A percentile compares a stretch with the other conserved stretches of the same genome.
Conservation (phyloP, 768 basidiomycete species). For the Lenzites betulinus region DNA sequence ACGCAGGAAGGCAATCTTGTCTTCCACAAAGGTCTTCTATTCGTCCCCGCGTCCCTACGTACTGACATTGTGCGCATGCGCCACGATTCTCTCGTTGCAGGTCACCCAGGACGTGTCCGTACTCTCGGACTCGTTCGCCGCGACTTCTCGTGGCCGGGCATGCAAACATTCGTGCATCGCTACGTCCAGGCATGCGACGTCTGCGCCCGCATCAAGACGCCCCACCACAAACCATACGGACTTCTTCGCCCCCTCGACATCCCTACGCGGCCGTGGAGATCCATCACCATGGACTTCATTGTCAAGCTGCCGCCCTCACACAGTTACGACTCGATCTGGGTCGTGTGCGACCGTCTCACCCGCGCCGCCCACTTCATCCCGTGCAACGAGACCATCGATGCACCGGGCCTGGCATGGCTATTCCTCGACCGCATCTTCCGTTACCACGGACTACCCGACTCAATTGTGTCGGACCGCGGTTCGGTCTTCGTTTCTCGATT, state of each 20-base stretch:
- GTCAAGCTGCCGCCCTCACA: neutral
- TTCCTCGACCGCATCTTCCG: neutral
- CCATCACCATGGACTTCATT: neutral
- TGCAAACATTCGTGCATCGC: slow-evolving; percentile 20
- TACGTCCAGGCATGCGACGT: neutral
- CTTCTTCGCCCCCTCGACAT: neutral
- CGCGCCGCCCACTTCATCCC: neutral
- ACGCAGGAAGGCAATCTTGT: slow-evolving; percentile 20
- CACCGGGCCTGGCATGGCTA: neutral
- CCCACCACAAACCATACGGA: neutral
- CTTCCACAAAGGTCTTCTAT: slow-evolving; percentile 29
- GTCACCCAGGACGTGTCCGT: slow-evolving; percentile 42
- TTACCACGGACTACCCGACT: slow-evolving; percentile 10
- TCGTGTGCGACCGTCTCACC: neutral
- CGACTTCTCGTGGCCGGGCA: slow-evolving; percentile 45
- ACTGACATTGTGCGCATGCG: slow-evolving; percentile 32
- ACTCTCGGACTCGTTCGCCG: slow-evolving; percentile 36
- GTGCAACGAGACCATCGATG: neutral
- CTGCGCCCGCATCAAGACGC: neutral
- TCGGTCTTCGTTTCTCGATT: slow-evolving; percentile 17
- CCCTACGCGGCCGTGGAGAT: neutral
- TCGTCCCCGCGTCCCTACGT: slow-evolving; percentile 36
- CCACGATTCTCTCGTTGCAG: slow-evolving; percentile 41
- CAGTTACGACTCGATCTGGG: neutral
- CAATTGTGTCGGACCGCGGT: slow-evolving; percentile 23